Evolutionary conservation across 2,329 filamentous ascomycete genomes (phyloP), one percentile per base, ranked within the genome.

Genomic region (Alternaria gaisen): DNA sequence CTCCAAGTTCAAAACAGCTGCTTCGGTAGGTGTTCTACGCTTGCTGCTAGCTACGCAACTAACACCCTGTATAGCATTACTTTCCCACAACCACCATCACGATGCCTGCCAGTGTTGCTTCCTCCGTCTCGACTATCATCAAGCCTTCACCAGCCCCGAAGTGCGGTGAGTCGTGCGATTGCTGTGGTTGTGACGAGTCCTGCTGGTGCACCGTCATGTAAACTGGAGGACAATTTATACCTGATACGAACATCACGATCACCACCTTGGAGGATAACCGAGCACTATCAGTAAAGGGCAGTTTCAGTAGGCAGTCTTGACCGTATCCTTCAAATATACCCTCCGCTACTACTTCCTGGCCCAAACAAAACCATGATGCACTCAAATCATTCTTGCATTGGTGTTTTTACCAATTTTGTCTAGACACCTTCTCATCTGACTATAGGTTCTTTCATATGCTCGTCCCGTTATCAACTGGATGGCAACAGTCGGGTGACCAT

Each of bases 141-240:
- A 79, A 77, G 72, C 75, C 76, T 40, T 71, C 73, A 58, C 76
- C 76, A 20, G 70, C 75, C 56, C 65, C 70, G 34, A 60, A 60
- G 53, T 79, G 76, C 60, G 76, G 76, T 41, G 77, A 79, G 48
- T 60, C 58, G 28, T 79, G 77, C 66, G 76, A 77, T 20, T 79
- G 77, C 74, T 79, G 77, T 63, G 77, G 77, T 51, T 77, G 74
- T 62, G 75, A 74, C 16, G 77, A 79, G 60, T 77, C 74, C 20
- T 79, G 77, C 53, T 60, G 58, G 58, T 60, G 58, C 53, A 32
- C 20, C 10, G 58, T 60, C 36, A 63, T 60, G 57, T 63, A 60
- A 53, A 36, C 14, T n/a, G 32, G 26, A 40, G 22, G 22, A 40
- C 16, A n/a, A 4, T 30, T 12, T 18, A 48, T 18, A 32, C 34